These are phyloP conservation scores for Diaporthe citri DNA, from an alignment of 2,329 filamentous ascomycete genomes.

Conservation along the genomic window DNA sequence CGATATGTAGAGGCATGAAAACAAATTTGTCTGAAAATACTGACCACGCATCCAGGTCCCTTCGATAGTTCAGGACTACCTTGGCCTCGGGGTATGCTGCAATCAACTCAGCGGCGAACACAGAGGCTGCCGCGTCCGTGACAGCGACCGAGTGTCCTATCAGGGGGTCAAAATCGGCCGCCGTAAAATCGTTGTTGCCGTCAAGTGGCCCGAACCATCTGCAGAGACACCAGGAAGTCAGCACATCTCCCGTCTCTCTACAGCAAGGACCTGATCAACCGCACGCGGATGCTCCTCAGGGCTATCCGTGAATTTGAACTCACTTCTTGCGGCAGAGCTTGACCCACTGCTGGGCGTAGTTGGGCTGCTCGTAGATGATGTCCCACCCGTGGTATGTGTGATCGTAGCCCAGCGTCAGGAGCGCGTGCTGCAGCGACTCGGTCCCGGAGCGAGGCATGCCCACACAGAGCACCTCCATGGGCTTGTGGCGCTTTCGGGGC, in stretches of 20 bases:
- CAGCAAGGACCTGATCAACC: no score
- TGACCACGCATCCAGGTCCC: constrained; percentile 52
- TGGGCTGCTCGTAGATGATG: constrained; percentile 47
- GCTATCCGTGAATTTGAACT: neutral
- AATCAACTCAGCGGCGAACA: constrained; percentile 58
- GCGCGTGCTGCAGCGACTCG: constrained; percentile 51
- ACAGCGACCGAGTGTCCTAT: constrained; percentile 51
- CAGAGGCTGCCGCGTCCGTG: constrained; percentile 55
- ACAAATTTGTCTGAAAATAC: neutral
- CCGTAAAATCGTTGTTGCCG: constrained; percentile 41
- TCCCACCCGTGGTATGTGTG: constrained; percentile 53
- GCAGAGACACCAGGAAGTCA: accelerated
- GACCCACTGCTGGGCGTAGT: constrained; percentile 44
- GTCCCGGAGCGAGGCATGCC: constrained; percentile 51
- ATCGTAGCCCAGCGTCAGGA: constrained; percentile 49
- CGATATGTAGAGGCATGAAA: neutral
- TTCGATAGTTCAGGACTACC: constrained; percentile 56
- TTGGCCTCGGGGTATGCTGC: constrained; percentile 62
- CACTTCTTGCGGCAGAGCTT: constrained; percentile 46
- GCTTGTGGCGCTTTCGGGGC: constrained; percentile 47
- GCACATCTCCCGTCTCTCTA: neutral
- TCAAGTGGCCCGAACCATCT: constrained; percentile 41
- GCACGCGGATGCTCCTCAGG: no score
- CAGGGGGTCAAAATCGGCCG: constrained; percentile 47
- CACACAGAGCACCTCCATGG: constrained; percentile 52